Evolutionary conservation across 192 early-diverging fungal genomes (phyloP).

Genomic region (Rhizoclosmatium globosum): DNA sequence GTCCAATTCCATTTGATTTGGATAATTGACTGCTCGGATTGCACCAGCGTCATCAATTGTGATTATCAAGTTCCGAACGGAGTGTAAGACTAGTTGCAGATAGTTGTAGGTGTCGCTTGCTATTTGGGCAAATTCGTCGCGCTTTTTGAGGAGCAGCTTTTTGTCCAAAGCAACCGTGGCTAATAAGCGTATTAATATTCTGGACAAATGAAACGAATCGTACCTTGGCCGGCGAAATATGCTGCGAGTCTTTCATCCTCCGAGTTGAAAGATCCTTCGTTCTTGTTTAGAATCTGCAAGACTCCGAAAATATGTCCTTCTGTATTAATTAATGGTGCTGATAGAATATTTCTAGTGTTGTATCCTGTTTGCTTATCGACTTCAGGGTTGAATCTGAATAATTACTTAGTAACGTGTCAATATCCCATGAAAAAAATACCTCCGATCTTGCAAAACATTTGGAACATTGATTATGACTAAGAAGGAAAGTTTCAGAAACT

Average conservation of each 20-base stretch:
- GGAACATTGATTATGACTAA: constrained; percentile 27
- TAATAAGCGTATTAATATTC: not conserved
- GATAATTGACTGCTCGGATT: constrained; percentile 20
- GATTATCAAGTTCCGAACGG: constrained; percentile 19
- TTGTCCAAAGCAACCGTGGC: constrained; percentile 14
- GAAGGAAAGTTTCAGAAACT: not conserved
- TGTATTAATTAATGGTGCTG: constrained; percentile 10
- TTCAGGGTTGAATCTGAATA: constrained; percentile 11
- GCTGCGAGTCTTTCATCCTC: constrained; percentile 7
- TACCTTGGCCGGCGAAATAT: constrained; percentile 33
- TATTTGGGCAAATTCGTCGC: constrained; percentile 1
- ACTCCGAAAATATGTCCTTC: constrained; percentile 18
- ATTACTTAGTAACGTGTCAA: not conserved
- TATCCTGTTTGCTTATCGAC: constrained; percentile 30
- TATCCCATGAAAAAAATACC: not conserved
- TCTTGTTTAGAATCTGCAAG: constrained; percentile 35
- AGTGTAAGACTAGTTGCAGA: not conserved
- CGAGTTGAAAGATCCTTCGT: not conserved
- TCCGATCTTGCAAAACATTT: constrained; percentile 1
- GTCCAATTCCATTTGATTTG: not conserved
- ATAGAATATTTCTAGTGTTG: constrained; percentile 21
- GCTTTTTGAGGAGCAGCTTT: not conserved
- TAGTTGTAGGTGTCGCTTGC: not conserved
- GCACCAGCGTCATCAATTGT: constrained; percentile 1
- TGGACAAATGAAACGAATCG: not conserved